These are phyloP conservation scores for Niebla homalea DNA, from an alignment of 495 filamentous ascomycete species.

Conservation along the genomic window DNA sequence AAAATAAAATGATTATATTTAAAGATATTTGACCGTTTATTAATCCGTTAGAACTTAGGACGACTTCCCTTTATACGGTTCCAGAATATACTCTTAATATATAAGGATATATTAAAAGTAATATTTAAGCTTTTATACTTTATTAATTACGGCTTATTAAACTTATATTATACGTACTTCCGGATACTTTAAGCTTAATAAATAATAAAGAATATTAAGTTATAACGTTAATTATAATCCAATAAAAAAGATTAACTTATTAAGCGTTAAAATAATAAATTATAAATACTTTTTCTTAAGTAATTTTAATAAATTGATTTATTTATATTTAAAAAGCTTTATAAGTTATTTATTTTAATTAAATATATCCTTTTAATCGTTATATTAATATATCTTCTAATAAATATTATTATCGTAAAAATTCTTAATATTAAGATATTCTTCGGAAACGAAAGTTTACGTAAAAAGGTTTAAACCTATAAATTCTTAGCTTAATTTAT, in stretches of 20 bases:
- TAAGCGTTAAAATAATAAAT: too few relatives aligned
- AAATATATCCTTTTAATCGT: constrained; percentile 1
- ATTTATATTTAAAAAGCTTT: not conserved
- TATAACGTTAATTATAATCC: not conserved
- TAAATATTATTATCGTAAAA: not conserved
- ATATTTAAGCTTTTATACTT: too few relatives aligned
- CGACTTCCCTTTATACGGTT: too few relatives aligned
- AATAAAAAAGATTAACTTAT: too few relatives aligned
- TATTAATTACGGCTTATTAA: too few relatives aligned
- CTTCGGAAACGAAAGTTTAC: not conserved
- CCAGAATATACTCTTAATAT: too few relatives aligned
- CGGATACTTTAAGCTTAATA: not conserved
- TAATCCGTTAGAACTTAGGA: too few relatives aligned
- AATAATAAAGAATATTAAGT: not conserved
- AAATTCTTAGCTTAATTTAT: not conserved
- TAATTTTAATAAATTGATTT: constrained; percentile 5
- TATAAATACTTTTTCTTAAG: not conserved
- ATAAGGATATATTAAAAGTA: too few relatives aligned
- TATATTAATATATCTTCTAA: not conserved
- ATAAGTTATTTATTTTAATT: constrained; percentile 2
- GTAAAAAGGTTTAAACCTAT: not conserved
- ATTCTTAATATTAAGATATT: not conserved
- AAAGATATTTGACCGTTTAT: too few relatives aligned
- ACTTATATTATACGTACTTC: too few relatives aligned
- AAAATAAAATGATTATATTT: too few relatives aligned